Base-by-base conservation (phyloP, 805 yeast species). In the Torulaspora microellipsoides region DNA sequence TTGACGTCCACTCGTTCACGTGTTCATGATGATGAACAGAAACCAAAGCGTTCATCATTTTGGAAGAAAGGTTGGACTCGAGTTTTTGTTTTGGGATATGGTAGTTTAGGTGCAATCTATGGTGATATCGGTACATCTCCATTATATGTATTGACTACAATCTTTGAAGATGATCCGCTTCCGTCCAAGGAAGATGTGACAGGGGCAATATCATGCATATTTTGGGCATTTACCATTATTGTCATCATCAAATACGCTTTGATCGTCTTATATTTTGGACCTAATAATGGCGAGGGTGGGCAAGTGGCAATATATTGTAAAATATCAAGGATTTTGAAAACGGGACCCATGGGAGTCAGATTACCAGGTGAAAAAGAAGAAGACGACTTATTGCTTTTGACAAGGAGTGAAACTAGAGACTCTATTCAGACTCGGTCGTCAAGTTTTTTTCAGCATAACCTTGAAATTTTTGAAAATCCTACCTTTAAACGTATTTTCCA, bases 101-200 rank as follows among this genome's bases (percentile, higher is more conserved):
- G 44, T 12, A 49, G 53, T 4, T 63, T 79, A 31, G 85, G 85
- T 15, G 78, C 80, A n/a, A 76, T 78, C 32, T 79, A 78, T 55
- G 83, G 85, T 39, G 83, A 79, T 59, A 65, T 79, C 44, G 83
- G 81, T 25, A 78, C 84, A 3, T 75, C 81, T 9, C 84, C 85
- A 2, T 59, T 79, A 41, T 79, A 79, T 56, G 73, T 70, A 9
- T 55, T 70, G 51, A 66, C 72, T 38, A 59, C 69, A n/a, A 60
- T 67, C 34, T 62, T 70, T 43, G 48, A 57, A 15, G 49, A 52
- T 20, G 40, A 45, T 15, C 40, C 43, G 1, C 51, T 59, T 3
- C 75, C 78, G 0, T 54, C 67, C 12, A 46, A 61, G 28, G 62
- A 65, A 0, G 75, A 75, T 31, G 55, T 75, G 20, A 65, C 69